phyloP scores from a whole-genome alignment of 305 asterid species.

The Lippia alba region DNA sequence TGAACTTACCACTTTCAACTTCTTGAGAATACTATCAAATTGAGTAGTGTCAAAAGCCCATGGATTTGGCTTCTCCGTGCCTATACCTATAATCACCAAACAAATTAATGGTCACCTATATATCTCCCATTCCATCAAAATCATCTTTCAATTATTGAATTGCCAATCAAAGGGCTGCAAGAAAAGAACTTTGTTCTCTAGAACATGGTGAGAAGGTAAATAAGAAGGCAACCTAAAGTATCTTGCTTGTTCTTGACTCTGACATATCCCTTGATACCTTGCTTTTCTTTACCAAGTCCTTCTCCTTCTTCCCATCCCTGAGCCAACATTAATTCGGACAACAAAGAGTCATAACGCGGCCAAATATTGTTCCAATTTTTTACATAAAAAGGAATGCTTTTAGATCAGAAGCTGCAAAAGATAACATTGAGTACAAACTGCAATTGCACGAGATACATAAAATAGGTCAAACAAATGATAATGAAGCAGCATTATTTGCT shows the following conservation, averaged over 20 bases:
- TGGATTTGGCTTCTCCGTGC: conserved; percentile 77
- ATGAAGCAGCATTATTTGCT: conserved; percentile 5
- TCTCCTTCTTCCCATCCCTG: conserved; percentile 99
- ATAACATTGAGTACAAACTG: not conserved
- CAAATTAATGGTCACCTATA: conserved; percentile 6
- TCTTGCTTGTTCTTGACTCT: conserved; percentile 92
- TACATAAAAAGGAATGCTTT: not conserved
- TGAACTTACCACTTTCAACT: conserved; percentile 79
- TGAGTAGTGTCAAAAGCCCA: conserved; percentile 99
- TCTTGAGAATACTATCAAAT: conserved; percentile 90
- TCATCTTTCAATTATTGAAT: conserved; percentile 6
- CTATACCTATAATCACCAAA: conserved; percentile 62
- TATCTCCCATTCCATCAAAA: conserved; percentile 11
- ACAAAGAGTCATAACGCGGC: not conserved
- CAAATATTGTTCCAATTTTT: not conserved
- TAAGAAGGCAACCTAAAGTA: conserved; percentile 59
- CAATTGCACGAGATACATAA: not conserved
- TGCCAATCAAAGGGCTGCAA: not conserved
- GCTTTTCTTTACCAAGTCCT: conserved; percentile 95
- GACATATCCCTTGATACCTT: conserved; percentile 94
- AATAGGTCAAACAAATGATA: not conserved
- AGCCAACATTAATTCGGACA: conserved; percentile 20
- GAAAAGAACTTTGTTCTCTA: not conserved
- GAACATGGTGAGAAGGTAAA: conserved; percentile 11
- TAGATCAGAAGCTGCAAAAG: conserved; percentile 8